Conservation (phyloP, 257 asterid species). For the Nicotiana tabacum region DNA sequence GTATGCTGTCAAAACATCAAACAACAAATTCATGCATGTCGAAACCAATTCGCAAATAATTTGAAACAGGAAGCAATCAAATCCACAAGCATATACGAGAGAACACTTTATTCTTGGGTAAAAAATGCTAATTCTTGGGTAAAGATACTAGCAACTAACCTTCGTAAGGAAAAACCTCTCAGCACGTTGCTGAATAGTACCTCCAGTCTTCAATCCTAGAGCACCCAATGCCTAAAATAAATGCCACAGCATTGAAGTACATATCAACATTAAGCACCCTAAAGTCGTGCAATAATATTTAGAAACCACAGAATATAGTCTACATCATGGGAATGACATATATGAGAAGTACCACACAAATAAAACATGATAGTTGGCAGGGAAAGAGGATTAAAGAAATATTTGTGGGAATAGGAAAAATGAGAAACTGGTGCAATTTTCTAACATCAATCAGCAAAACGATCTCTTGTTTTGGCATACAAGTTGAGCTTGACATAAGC, state of each 20-base stretch:
- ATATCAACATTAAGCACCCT: background rate
- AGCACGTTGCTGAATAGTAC: constrained; percentile 88
- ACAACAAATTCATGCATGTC: constrained; percentile 13
- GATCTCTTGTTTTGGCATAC: background rate
- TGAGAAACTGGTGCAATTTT: background rate
- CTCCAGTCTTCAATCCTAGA: constrained; percentile 91
- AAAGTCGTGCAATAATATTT: background rate
- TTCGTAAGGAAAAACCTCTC: constrained; percentile 88
- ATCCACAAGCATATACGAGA: background rate
- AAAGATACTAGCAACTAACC: constrained; percentile 36
- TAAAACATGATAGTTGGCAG: background rate
- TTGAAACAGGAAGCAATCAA: background rate
- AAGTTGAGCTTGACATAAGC: background rate
- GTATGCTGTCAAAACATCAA: constrained; percentile 48
- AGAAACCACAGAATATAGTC: background rate
- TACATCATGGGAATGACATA: background rate
- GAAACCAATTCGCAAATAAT: constrained; percentile 1
- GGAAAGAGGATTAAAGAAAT: background rate
- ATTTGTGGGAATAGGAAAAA: background rate
- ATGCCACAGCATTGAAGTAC: constrained; percentile 13
- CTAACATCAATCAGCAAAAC: background rate
- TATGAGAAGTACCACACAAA: background rate
- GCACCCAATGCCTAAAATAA: constrained; percentile 67
- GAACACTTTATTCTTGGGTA: background rate
- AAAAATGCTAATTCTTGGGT: background rate